A percentile compares a stretch with the other conserved stretches of the same genome.
phyloP scores from a whole-genome alignment of 2,329 filamentous ascomycete genomes.

The Exophiala oligosperma region DNA sequence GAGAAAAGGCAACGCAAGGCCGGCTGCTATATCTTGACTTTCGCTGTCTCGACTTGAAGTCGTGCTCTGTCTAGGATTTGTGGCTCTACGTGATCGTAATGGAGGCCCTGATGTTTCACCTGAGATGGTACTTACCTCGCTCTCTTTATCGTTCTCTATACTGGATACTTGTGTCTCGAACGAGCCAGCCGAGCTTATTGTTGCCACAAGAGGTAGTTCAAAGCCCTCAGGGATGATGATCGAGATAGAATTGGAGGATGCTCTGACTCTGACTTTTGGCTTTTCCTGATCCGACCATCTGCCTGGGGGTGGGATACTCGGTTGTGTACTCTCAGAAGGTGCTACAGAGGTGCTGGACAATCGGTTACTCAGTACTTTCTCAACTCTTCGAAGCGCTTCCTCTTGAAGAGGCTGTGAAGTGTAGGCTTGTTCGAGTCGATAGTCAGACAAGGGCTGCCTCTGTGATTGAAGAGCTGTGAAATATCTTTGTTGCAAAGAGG shows the following conservation, averaged over 20 bases:
- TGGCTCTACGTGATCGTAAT: constrained; percentile 1
- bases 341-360: constrained; percentile 5
- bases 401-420: neutral
- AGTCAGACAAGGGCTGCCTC: constrained; percentile 8
- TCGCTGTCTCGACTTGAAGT: neutral
- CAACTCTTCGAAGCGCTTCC: constrained; percentile 7
- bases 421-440: constrained; percentile 6
- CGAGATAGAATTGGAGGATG: constrained; percentile 16
- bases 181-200: constrained; percentile 13
- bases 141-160: neutral
- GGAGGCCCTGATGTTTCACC: neutral
- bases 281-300: neutral
- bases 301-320: neutral
- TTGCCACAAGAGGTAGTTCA: constrained; percentile 18
- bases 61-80: constrained; percentile 1
- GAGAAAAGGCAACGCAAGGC: constrained; percentile 13
- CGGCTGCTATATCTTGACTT: constrained; percentile 10
- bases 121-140: constrained; percentile 3
- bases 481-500: constrained; percentile 16
- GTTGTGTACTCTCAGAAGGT: neutral
- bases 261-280: constrained; percentile 13
- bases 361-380: constrained; percentile 8
- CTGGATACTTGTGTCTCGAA: constrained; percentile 18
- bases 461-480: constrained; percentile 12
- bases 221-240: constrained; percentile 22